These are phyloP conservation scores for Striga asiatica DNA, from an alignment of 257 asterid genomes.

Conservation along the genomic window DNA sequence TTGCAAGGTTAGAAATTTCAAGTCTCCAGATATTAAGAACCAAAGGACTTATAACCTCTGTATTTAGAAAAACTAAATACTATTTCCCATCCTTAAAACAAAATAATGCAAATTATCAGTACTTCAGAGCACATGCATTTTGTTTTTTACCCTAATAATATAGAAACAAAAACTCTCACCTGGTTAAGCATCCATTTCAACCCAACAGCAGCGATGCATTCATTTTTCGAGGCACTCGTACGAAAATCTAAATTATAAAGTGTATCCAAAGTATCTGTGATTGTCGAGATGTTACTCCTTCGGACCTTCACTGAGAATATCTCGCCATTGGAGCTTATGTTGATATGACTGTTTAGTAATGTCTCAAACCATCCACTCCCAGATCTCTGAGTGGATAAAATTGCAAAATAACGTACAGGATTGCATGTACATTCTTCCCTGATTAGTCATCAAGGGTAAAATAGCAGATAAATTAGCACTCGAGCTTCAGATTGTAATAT, in stretches of 20 bases:
- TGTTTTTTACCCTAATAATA: no score
- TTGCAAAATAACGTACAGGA: constrained; percentile 83
- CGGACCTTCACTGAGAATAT: constrained; percentile 81
- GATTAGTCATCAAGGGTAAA: constrained; percentile 15
- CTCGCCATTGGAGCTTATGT: constrained; percentile 97
- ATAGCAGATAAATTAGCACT: constrained; percentile 2
- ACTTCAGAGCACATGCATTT: no score
- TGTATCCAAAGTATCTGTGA: constrained; percentile 63
- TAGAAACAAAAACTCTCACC: constrained; percentile 32
- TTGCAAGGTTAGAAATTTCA: no score
- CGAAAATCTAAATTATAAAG: constrained; percentile 76
- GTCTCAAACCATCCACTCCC: constrained; percentile 99
- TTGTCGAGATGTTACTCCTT: constrained; percentile 63
- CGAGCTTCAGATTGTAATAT: background rate
- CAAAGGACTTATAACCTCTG: background rate
- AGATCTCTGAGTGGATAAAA: constrained; percentile 89
- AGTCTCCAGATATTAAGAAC: background rate
- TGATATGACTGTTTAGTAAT: constrained; percentile 73
- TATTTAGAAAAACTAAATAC: no score
- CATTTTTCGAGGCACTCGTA: constrained; percentile 89
- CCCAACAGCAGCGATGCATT: constrained; percentile 98
- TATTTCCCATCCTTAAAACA: no score
- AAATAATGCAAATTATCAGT: background rate
- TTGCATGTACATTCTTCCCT: constrained; percentile 90
- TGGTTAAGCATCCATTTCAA: constrained; percentile 99